Conservation (phyloP, 148 eudicot genomes). For the Agrostemma githago region DNA sequence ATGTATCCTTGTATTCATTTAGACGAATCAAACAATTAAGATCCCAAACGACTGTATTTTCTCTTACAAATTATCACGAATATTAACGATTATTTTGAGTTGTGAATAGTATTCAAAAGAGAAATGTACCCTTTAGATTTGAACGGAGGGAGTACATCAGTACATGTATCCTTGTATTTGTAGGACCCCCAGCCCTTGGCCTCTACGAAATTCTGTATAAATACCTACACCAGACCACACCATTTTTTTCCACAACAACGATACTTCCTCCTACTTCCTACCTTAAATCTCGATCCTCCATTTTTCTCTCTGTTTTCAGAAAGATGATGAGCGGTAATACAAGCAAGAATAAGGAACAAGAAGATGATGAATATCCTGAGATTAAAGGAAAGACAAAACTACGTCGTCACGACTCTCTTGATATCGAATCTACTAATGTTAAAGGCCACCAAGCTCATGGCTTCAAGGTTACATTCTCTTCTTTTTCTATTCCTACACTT, state of each 20-base stretch:
- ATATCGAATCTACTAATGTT: constrained; percentile 33
- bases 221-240: neutral
- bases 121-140: too few species aligned
- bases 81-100: too few species aligned
- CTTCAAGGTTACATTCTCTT: constrained; percentile 1
- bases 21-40: too few species aligned
- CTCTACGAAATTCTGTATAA: neutral
- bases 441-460: constrained; percentile 23
- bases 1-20: too few species aligned
- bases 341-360: constrained; percentile 3
- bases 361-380: constrained; percentile 1
- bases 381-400: constrained; percentile 18
- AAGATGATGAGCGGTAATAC: neutral
- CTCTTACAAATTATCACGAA: too few species aligned
- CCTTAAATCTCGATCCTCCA: neutral
- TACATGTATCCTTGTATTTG: neutral
- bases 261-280: neutral
- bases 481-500: neutral
- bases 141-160: too few species aligned
- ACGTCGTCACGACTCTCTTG: constrained; percentile 35
- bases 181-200: neutral
- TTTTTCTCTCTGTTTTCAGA: neutral
- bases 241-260: too few species aligned
- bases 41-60: too few species aligned
- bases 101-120: too few species aligned